Conservation (phyloP, 257 asterid genomes). For the Thymus mandschuricus region DNA sequence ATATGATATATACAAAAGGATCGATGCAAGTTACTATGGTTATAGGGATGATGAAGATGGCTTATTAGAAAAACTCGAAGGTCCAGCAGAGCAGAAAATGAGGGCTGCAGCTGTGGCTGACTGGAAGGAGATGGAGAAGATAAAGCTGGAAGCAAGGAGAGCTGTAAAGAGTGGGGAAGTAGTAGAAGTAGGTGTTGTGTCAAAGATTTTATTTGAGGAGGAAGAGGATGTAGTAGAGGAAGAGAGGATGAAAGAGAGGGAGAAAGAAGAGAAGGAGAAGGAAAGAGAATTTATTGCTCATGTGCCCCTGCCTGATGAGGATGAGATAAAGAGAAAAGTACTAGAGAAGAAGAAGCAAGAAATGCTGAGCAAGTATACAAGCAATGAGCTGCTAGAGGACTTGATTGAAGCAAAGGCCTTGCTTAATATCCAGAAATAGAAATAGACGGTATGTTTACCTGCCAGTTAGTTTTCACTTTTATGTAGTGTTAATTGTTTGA, state of each 20-base stretch:
- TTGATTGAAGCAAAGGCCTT: slow-evolving; percentile 72
- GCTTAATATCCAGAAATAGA: slow-evolving; percentile 78
- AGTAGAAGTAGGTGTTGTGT: slow-evolving; percentile 73
- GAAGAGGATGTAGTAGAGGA: slow-evolving; percentile 94
- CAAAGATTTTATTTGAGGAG: slow-evolving; percentile 81
- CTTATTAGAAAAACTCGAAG: slow-evolving; percentile 75
- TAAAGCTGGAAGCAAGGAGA: slow-evolving; percentile 87
- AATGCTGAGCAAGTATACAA: slow-evolving; percentile 78
- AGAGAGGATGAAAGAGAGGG: slow-evolving; percentile 68
- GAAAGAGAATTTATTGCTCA: slow-evolving; percentile 83
- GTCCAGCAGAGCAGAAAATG: slow-evolving; percentile 76
- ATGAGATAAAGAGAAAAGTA: slow-evolving; percentile 85
- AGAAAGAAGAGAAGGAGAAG: slow-evolving; percentile 65
- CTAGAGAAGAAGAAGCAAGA: slow-evolving; percentile 88
- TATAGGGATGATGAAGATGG: slow-evolving; percentile 98
- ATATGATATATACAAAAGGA: slow-evolving; percentile 94
- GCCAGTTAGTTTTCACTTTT: neutral
- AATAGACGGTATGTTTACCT: slow-evolving; percentile 43
- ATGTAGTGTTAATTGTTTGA: too few relatives aligned
- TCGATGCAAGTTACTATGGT: slow-evolving; percentile 94
- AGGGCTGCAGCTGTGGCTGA: slow-evolving; percentile 72
- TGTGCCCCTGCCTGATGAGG: slow-evolving; percentile 92
- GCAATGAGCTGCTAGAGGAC: slow-evolving; percentile 75
- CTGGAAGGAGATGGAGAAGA: slow-evolving; percentile 80
- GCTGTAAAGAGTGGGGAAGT: slow-evolving; percentile 94